Base-by-base conservation (phyloP, 1,139 yeast genomes). In the Yamadazyma trypodendri region DNA sequence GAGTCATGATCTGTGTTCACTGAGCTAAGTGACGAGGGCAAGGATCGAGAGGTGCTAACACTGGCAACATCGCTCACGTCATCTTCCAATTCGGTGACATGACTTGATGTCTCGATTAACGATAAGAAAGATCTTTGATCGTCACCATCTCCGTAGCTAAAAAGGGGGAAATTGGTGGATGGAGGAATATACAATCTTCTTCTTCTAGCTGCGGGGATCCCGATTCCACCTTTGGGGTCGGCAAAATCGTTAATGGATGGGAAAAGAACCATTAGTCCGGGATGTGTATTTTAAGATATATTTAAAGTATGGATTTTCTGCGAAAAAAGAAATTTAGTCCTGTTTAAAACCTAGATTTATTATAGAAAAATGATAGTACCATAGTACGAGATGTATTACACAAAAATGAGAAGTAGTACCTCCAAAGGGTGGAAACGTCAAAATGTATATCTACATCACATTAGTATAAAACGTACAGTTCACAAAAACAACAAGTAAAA, bases 111-210 rank as follows among this genome's bases (percentile, higher is more conserved):
- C 41, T 68, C 75, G 24, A 62, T 64, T 29, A 62, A 52, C 8
- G 74, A 68, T 16, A 81, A 61, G 51, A 82, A 84, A 18, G 88
- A 81, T 41, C 89, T 60, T 50, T 80, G 84, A 49, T 81, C 89
- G 32, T 69, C 77, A 12, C 75, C 79, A 17, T 66, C 73, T 28
- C 81, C 84, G 53, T 82, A 82, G 31, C 72, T 65, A 47, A 83
- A 83, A 37, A 83, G 60, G 1, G 89, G 89, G 36, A 77, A 75
- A 48, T 78, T 75, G 1, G 86, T 82, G 31, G 85, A 77, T 0
- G 89, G 88, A 1, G 88, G 87, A n/a, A 83, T 74, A 55, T 78
- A 83, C 17, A 72, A 51, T 34, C 72, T 56, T 41, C 76, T 56
- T 39, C 75, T 56, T 37, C 75, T 54, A 22, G 68, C 68, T 17